Conservation (phyloP, 2,329 filamentous ascomycete genomes). For the Akanthomyces dipterigenus region DNA sequence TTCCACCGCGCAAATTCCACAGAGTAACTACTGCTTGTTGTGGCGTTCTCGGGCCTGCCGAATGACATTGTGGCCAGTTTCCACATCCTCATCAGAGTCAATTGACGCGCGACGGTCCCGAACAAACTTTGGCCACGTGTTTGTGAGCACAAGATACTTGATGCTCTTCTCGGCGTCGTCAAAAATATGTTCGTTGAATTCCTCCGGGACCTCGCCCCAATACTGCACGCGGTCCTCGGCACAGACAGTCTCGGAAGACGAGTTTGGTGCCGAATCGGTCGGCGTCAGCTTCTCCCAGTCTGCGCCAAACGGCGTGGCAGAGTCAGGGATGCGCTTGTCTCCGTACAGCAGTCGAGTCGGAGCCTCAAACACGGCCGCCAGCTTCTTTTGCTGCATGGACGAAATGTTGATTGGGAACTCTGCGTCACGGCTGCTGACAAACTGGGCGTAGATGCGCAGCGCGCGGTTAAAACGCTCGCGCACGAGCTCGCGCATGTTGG, state of each 20-base stretch:
- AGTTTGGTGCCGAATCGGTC: background rate
- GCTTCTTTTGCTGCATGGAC: conserved; percentile 40
- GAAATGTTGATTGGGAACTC: conserved; percentile 61
- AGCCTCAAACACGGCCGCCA: conserved; percentile 50
- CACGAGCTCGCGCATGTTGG: conserved; percentile 21
- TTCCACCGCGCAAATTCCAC: background rate
- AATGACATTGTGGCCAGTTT: background rate
- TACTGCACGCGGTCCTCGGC: conserved; percentile 21
- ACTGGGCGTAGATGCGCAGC: conserved; percentile 53
- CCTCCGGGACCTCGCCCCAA: conserved; percentile 37
- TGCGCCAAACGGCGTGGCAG: conserved; percentile 32
- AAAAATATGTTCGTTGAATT: conserved; percentile 48
- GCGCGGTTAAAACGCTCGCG: conserved; percentile 50
- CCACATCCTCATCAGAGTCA: conserved; percentile 13
- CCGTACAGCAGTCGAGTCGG: conserved; percentile 38
- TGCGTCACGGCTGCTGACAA: conserved; percentile 52
- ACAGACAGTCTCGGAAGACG: background rate
- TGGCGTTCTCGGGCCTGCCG: background rate
- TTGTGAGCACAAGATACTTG: conserved; percentile 61
- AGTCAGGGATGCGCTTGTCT: conserved; percentile 27
- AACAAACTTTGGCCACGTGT: conserved; percentile 59
- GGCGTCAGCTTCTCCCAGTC: background rate
- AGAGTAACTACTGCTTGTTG: background rate
- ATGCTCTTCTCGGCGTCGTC: conserved; percentile 53
- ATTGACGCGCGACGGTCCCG: conserved; percentile 26